Evolutionary conservation across 2,329 filamentous ascomycete genomes (phyloP).

Genomic region (Beauveria australis): DNA sequence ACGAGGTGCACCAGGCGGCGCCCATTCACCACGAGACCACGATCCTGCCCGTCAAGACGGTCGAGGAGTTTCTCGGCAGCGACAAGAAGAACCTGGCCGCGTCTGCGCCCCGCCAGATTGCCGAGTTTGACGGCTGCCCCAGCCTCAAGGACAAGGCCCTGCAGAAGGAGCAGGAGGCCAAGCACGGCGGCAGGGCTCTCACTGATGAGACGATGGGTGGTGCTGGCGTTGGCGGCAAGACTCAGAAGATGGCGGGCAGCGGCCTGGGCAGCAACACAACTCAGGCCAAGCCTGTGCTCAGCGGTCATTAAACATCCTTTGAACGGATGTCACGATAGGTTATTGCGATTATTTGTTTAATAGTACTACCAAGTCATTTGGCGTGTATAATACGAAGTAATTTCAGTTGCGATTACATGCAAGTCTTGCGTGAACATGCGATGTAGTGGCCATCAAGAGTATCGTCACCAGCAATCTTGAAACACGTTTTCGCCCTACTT

Average conservation of each 20-base stretch:
- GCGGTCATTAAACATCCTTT: no score
- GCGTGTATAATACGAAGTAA: no score
- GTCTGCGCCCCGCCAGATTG: conserved; percentile 42
- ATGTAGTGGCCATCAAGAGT: no score
- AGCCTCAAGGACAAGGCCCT: conserved; percentile 19
- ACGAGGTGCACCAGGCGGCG: conserved; percentile 62
- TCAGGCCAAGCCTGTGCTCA: not conserved
- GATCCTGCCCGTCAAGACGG: conserved; percentile 53
- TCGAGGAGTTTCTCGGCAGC: conserved; percentile 49
- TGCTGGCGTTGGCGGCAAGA: not conserved
- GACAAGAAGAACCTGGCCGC: conserved; percentile 40
- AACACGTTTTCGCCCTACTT: no score
- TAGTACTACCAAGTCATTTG: no score
- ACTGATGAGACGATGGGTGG: not conserved
- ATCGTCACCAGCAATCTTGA: no score
- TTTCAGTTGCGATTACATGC: no score
- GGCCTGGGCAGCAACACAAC: not conserved
- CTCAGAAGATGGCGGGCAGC: not conserved
- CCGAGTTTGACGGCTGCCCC: conserved; percentile 56
- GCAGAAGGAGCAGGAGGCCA: not conserved
- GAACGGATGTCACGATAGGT: no score
- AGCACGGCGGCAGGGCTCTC: not conserved
- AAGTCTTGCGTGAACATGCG: no score
- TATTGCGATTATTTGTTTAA: no score
- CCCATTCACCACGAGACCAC: conserved; percentile 59